A percentile compares a stretch with the other conserved stretches of the same genome.
phyloP scores from a whole-genome alignment of 2,329 filamentous ascomycete species.

The Curvularia sp. region DNA sequence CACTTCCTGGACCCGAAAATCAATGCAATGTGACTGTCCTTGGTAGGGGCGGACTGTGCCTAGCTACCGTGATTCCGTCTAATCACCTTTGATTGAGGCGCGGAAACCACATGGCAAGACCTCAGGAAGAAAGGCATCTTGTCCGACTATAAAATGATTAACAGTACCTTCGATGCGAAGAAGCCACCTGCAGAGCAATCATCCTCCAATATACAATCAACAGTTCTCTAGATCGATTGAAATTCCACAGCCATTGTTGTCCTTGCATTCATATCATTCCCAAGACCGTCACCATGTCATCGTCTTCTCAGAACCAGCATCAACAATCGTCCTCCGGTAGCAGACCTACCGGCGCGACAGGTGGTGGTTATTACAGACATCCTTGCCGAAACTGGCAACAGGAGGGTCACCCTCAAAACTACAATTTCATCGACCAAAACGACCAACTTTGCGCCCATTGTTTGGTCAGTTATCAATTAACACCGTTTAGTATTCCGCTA shows the following conservation, averaged over 20 bases:
- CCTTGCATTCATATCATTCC: not conserved
- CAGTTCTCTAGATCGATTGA: not conserved
- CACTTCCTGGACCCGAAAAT: conserved; percentile 19
- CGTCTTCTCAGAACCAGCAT: conserved; percentile 16
- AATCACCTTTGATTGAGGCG: conserved; percentile 27
- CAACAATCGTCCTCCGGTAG: conserved; percentile 27
- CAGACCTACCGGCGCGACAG: conserved; percentile 34
- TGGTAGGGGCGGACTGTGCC: conserved; percentile 22
- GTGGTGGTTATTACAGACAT: conserved; percentile 31
- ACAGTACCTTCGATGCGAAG: conserved; percentile 10
- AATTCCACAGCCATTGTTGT: not conserved
- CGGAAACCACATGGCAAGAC: conserved; percentile 26
- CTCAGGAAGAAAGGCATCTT: conserved; percentile 19
- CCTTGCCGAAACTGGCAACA: conserved; percentile 30
- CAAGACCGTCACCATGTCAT: conserved; percentile 24
- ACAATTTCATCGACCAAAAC: conserved; percentile 29
- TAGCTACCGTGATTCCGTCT: conserved; percentile 21
- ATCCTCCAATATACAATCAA: conserved; percentile 1
- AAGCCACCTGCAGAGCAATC: conserved; percentile 7
- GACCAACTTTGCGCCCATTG: conserved; percentile 32
- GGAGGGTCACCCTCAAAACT: conserved; percentile 30
- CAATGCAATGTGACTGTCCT: conserved; percentile 30
- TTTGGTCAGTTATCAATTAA: conserved; percentile 28
- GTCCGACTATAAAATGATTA: conserved; percentile 26
- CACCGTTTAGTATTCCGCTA: conserved; percentile 25